Conservation (phyloP, 2,329 filamentous ascomycete genomes). For the Calonectria leucothoes region DNA sequence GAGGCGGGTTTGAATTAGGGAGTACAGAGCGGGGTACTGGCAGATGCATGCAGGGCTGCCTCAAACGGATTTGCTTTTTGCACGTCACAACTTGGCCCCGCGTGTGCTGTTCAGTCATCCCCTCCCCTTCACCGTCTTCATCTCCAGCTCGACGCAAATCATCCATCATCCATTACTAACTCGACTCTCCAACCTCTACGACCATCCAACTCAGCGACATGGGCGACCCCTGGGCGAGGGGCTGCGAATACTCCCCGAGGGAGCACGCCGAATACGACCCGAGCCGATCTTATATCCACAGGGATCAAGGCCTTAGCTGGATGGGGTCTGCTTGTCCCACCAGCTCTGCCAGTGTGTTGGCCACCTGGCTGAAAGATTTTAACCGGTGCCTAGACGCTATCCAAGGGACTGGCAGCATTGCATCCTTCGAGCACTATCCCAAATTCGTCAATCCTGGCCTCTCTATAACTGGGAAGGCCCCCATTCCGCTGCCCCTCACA, state of each 20-base stretch:
- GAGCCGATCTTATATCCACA: not conserved
- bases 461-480: not conserved
- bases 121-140: not conserved
- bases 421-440: constrained; percentile 9
- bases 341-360: not conserved
- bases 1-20: not conserved
- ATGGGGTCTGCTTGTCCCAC: not conserved
- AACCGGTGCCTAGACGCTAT: constrained; percentile 9
- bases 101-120: not conserved
- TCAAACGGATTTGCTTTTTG: not conserved
- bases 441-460: constrained; percentile 24
- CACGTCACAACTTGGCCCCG: not conserved
- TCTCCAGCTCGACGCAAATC: not conserved
- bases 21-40: not conserved
- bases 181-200: not conserved
- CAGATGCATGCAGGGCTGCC: constrained; percentile 1
- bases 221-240: too few species aligned
- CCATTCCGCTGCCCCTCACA: constrained; percentile 19
- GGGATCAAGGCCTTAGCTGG: not conserved
- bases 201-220: not conserved
- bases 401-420: constrained; percentile 11
- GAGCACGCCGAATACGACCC: not conserved
- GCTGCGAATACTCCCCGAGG: not conserved
- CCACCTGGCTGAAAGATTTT: not conserved
- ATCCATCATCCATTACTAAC: not conserved